Conservation (phyloP, 495 filamentous ascomycete species). For the Pyrenula massariospora region DNA sequence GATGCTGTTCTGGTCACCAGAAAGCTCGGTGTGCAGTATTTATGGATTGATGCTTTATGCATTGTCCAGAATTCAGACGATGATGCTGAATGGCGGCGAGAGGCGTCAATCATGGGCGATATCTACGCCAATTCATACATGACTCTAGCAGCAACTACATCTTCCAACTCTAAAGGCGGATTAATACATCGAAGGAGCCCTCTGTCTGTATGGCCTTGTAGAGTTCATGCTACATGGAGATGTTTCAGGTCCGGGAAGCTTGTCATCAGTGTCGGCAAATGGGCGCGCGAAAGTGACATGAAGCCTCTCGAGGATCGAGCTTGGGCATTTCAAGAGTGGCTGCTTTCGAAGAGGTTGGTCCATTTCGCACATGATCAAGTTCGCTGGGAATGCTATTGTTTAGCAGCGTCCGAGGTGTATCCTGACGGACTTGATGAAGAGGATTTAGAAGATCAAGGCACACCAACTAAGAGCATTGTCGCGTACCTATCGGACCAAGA, state of each 20-base stretch:
- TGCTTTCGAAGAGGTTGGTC: constrained; percentile 19
- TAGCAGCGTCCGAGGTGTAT: constrained; percentile 12
- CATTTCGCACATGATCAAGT: constrained; percentile 19
- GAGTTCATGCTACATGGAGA: neutral
- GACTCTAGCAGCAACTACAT: constrained; percentile 5
- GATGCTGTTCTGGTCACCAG: constrained; percentile 8
- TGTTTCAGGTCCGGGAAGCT: neutral
- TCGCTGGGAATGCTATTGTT: constrained; percentile 21
- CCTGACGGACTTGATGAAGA: neutral
- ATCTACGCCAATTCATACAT: constrained; percentile 10
- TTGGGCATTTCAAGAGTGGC: constrained; percentile 26
- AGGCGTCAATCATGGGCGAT: constrained; percentile 8
- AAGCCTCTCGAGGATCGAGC: constrained; percentile 9
- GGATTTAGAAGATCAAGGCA: neutral
- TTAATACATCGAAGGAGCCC: neutral
- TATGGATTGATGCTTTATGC: constrained; percentile 18
- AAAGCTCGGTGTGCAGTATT: constrained; percentile 8
- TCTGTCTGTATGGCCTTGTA: neutral
- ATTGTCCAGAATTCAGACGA: constrained; percentile 12
- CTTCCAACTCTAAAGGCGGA: neutral
- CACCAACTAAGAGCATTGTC: neutral
- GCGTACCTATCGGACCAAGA: neutral
- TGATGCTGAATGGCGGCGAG: constrained; percentile 11
- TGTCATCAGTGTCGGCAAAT: neutral
- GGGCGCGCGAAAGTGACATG: neutral